These are phyloP conservation scores for Pleoardoris graminearum DNA, from an alignment of 2,329 filamentous ascomycete species.

Conservation along the genomic window DNA sequence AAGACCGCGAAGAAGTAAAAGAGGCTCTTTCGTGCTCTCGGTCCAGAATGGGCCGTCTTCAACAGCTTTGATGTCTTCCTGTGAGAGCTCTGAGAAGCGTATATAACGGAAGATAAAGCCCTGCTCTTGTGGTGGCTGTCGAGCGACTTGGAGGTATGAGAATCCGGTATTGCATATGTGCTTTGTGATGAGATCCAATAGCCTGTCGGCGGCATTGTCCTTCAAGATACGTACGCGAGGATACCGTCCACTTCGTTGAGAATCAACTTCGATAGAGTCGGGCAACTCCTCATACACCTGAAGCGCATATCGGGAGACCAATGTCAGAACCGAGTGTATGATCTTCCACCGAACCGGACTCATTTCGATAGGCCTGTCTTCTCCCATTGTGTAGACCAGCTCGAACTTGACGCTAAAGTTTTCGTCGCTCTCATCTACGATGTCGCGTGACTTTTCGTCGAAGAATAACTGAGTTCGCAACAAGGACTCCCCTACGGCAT, in stretches of 20 bases:
- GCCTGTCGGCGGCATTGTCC: slow-evolving; percentile 36
- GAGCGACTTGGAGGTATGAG: slow-evolving; percentile 49
- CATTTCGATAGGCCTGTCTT: slow-evolving; percentile 55
- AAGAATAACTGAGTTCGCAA: slow-evolving; percentile 53
- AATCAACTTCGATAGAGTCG: slow-evolving; percentile 50
- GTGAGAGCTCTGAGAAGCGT: slow-evolving; percentile 35
- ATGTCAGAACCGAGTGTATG: slow-evolving; percentile 57
- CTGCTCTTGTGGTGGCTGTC: slow-evolving; percentile 37
- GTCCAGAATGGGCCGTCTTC: slow-evolving; percentile 44
- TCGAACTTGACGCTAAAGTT: slow-evolving; percentile 65
- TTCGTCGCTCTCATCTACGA: slow-evolving; percentile 69
- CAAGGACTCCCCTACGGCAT: slow-evolving; percentile 39
- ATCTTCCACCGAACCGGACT: slow-evolving; percentile 61
- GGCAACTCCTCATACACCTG: slow-evolving; percentile 40
- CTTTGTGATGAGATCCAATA: slow-evolving; percentile 30
- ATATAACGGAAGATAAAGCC: slow-evolving; percentile 53
- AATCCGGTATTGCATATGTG: slow-evolving; percentile 53
- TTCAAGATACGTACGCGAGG: slow-evolving; percentile 56
- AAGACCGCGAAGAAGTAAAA: slow-evolving; percentile 60
- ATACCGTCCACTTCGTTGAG: slow-evolving; percentile 43
- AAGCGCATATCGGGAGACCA: slow-evolving; percentile 45
- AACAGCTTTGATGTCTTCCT: slow-evolving; percentile 30
- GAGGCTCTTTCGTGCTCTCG: slow-evolving; percentile 31
- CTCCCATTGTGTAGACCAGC: slow-evolving; percentile 65
- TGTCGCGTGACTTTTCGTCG: slow-evolving; percentile 53